Percentiles rank a stretch among this genome's conserved stretches.
Evolutionary conservation across 345 rosid species (phyloP).

Genomic region (Eucalyptus sp.): DNA sequence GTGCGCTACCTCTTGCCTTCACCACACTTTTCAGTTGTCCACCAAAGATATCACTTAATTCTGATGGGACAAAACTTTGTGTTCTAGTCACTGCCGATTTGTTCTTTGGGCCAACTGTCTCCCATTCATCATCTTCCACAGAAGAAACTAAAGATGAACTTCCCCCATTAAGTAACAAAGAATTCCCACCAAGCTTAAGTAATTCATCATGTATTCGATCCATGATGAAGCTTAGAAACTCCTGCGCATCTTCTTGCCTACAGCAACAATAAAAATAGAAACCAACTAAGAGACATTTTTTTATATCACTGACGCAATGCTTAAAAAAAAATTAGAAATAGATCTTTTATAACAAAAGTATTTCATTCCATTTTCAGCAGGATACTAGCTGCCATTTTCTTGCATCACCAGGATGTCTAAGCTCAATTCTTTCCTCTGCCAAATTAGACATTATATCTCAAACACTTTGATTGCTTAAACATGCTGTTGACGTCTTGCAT

Average conservation of each 20-base stretch:
- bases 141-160: constrained; percentile 48
- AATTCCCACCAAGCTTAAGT: constrained; percentile 53
- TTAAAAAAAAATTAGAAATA: neutral
- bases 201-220: constrained; percentile 88
- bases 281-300: neutral
- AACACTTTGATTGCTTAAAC: neutral
- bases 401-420: neutral
- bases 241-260: constrained; percentile 99
- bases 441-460: neutral
- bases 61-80: constrained; percentile 64
- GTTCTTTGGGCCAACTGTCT: constrained; percentile 90
- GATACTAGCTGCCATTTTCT: neutral
- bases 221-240: constrained; percentile 85
- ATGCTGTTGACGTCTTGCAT: neutral
- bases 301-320: neutral
- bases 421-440: neutral
- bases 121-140: constrained; percentile 87
- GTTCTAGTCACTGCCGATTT: constrained; percentile 86
- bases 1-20: constrained; percentile 54
- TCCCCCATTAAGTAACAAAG: constrained; percentile 10
- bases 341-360: neutral
- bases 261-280: neutral
- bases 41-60: constrained; percentile 79
- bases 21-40: constrained; percentile 76
- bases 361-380: neutral